Evolutionary conservation across 768 basidiomycete genomes (phyloP).

Genomic region (Suillus subaureus): DNA sequence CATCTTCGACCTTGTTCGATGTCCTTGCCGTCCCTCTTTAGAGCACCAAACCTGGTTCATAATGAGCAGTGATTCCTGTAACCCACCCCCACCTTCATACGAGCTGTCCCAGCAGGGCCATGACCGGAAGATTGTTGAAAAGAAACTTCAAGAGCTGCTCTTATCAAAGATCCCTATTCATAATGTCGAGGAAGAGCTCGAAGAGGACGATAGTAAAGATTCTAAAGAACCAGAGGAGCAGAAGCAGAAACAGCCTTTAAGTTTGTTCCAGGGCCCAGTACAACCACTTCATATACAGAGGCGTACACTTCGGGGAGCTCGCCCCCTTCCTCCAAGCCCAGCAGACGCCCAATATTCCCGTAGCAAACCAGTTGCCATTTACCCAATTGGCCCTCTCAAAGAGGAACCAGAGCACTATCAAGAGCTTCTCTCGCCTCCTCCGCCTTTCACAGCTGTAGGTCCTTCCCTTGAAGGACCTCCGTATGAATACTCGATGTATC

Average conservation of each 20-base stretch:
- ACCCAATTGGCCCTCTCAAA: slow-evolving; percentile 13
- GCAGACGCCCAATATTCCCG: slow-evolving; percentile 3
- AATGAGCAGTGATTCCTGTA: slow-evolving; percentile 27
- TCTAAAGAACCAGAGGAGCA: slow-evolving; percentile 6
- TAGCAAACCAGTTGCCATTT: neutral
- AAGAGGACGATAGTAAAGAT: slow-evolving; percentile 20
- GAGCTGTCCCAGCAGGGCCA: slow-evolving; percentile 42
- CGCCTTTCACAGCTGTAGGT: slow-evolving; percentile 33
- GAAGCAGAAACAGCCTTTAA: slow-evolving; percentile 9
- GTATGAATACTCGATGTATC: slow-evolving; percentile 29
- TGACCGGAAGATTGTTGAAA: slow-evolving; percentile 52
- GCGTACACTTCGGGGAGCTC: slow-evolving; percentile 13
- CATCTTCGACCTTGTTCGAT: slow-evolving; percentile 7
- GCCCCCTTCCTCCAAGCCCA: slow-evolving; percentile 32
- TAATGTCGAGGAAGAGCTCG: slow-evolving; percentile 21
- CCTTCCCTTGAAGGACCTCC: slow-evolving; percentile 41
- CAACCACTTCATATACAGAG: slow-evolving; percentile 16
- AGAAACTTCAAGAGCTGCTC: slow-evolving; percentile 14
- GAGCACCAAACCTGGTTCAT: slow-evolving; percentile 1
- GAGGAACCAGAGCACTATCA: slow-evolving; percentile 2
- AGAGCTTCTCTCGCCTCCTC: slow-evolving; percentile 31
- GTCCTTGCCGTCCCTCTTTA: slow-evolving; percentile 2
- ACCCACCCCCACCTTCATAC: slow-evolving; percentile 45
- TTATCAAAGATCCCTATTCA: slow-evolving; percentile 17
- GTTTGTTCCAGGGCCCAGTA: neutral